Base-by-base conservation (phyloP, 78 protist genomes). In the Chrysochromulina parva region DNA sequence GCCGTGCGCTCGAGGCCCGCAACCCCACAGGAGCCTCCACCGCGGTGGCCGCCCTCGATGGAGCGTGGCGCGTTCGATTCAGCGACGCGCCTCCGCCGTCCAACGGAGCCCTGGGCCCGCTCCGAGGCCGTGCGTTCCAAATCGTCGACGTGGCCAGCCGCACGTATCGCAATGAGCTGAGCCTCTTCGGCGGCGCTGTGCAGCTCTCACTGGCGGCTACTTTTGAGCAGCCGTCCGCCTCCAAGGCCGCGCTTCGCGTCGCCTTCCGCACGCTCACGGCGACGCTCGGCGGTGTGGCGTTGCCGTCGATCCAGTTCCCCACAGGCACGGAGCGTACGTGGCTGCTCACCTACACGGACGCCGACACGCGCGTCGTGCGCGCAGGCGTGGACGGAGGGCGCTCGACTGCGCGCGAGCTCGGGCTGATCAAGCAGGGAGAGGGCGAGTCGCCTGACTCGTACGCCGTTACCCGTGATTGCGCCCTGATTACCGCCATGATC, bases 381-480 rank as follows among this genome's bases (percentile, higher is more conserved):
- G 82, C 82, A n/a, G 82, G 82, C 10, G 57, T 74, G 26, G 82
- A 74, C 55, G 82, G 82, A 53, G 82, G 82, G 26, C 13, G 82
- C 28, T 74, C 82, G 24, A 74, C 82, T 1, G 82, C 82, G 9
- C 82, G 82, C 0, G 55, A 74, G 14, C 57, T 74, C 82, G 82
- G 82, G 3, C 26, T 74, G 19, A 38, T 74, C 57, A 16, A 22
- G 26, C 20, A 7, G 55, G 55, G 22, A 13, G 82, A 74, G 82
- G 82, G 82, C 55, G 28, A 74, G 82, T 53, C 82, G 11, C 57
- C 82, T n/a, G 82, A 74, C 82, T 10, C 57, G 11, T 74, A 74
- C 78, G 38, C 38, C 38, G 38, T 38, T 38, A 38, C 38, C 38
- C 38, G n/a, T n/a, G n/a, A n/a, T n/a, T n/a, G n/a, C n/a, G n/a